phyloP scores from a whole-genome alignment of 2,329 filamentous ascomycete genomes.

The Aspergillus fructus region DNA sequence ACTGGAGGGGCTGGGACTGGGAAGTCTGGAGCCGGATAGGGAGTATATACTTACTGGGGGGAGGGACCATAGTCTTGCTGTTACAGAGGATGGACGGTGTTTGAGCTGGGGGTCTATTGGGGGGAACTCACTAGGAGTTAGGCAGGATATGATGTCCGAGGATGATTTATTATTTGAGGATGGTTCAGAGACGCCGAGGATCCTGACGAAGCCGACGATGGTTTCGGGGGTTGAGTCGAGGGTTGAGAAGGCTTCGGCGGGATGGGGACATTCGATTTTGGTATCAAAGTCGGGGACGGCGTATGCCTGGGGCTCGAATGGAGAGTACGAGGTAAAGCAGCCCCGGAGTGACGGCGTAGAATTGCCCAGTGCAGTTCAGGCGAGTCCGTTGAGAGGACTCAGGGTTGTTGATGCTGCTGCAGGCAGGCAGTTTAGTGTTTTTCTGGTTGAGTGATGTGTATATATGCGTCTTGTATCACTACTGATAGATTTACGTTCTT shows the following conservation, averaged over 20 bases:
- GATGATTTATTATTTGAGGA: constrained; percentile 12
- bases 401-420: constrained; percentile 69
- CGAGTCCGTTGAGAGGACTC: constrained; percentile 70
- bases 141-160: neutral
- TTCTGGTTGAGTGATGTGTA: constrained; percentile 13
- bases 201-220: constrained; percentile 12
- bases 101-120: constrained; percentile 22
- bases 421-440: constrained; percentile 65
- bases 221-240: neutral
- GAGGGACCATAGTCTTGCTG: constrained; percentile 20
- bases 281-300: constrained; percentile 64
- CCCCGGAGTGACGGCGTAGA: constrained; percentile 45
- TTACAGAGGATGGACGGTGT: constrained; percentile 17
- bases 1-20: neutral
- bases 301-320: constrained; percentile 79
- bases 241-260: constrained; percentile 5
- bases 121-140: constrained; percentile 18
- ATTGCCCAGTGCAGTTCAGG: constrained; percentile 66
- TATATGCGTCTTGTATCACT: neutral
- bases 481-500: too few relatives aligned
- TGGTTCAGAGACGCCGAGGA: constrained; percentile 7
- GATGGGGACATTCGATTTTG: constrained; percentile 69
- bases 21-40: neutral
- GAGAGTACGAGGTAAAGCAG: constrained; percentile 65
- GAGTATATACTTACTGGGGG: constrained; percentile 13